Evolutionary conservation across 2,329 filamentous ascomycete species (phyloP), one percentile per base, ranked within the genome.

Genomic region (Lecanicillium sp.): DNA sequence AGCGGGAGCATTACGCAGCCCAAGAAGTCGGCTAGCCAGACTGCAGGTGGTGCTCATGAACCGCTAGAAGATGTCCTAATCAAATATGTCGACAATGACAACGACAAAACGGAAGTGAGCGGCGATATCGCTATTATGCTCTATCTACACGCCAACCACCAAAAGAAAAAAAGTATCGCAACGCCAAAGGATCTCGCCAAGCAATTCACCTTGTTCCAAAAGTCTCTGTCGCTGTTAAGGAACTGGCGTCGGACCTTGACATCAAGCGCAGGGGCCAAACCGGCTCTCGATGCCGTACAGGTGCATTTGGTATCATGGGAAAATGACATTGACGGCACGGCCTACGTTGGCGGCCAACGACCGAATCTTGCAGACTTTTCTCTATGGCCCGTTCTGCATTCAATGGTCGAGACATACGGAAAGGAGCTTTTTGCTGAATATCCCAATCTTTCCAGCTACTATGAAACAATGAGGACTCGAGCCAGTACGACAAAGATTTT

Each of bases 91-190:
- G 79, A 83, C 55, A 79, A 77, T 39, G 77, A 83, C 51, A 55
- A 59, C 0, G 62, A 54, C 20, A 70, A 68, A 50, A 72, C 77
- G 2, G 63, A 61, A 0, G 67, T 78, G 1, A 62, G 73, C 7
- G 78, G 79, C 5, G 69, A 76, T 33, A 44, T 73, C 2, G 72
- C 71, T 27, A 75, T 82, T 50, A 68, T 83, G 68, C 59, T 78
- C 9, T 83, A 87, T 51, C 67, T 87, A 1, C 77, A 86, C 51
- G 69, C 75, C 2, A 64, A 71, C 11, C 72, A 81, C 51, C 69
- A 70, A 2, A 50, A 53, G 0, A 54, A 56, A n/a, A 62, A 60
- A 44, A 47, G 52, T 7, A 55, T 60, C 3, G 48, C 54, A 10
- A 42, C 58, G 1, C 54, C 58, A 5, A 20, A 55, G 5, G 60